phyloP scores from a whole-genome alignment of 768 basidiomycete genomes.

The Pleurotus sapidus region DNA sequence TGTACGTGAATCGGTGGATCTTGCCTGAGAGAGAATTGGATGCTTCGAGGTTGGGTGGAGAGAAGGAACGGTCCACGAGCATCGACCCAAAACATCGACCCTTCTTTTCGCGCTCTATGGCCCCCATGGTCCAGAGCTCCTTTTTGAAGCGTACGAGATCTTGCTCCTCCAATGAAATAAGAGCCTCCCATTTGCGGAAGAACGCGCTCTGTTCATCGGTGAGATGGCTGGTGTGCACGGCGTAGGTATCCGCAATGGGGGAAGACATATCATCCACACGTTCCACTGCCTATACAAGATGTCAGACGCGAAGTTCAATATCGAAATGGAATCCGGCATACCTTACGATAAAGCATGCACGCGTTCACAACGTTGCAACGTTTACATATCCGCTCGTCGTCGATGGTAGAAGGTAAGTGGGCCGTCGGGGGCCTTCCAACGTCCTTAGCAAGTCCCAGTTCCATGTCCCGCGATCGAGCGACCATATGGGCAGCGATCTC shows the following conservation, averaged over 20 bases:
- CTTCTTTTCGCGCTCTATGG: constrained; percentile 70
- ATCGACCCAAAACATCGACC: constrained; percentile 87
- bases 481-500: constrained; percentile 79
- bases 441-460: constrained; percentile 8
- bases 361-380: constrained; percentile 80
- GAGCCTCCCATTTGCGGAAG: constrained; percentile 88
- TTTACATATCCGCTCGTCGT: constrained; percentile 75
- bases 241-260: constrained; percentile 66
- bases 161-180: constrained; percentile 83
- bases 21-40: constrained; percentile 28
- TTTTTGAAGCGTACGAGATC: constrained; percentile 82
- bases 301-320: background rate
- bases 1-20: constrained; percentile 80
- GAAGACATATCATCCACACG: constrained; percentile 49
- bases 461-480: constrained; percentile 34
- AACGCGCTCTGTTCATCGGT: constrained; percentile 65
- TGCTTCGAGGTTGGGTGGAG: constrained; percentile 15
- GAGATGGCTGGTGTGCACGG: constrained; percentile 78
- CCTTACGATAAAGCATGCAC: constrained; percentile 95
- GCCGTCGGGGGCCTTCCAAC: constrained; percentile 30
- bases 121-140: constrained; percentile 92
- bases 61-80: constrained; percentile 54
- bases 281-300: constrained; percentile 60
- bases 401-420: constrained; percentile 86
- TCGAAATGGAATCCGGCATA: constrained; percentile 18